A percentile compares a stretch with the other conserved stretches of the same genome.
phyloP scores from a whole-genome alignment of 345 rosid genomes.

The Eucalyptus shirleyi region DNA sequence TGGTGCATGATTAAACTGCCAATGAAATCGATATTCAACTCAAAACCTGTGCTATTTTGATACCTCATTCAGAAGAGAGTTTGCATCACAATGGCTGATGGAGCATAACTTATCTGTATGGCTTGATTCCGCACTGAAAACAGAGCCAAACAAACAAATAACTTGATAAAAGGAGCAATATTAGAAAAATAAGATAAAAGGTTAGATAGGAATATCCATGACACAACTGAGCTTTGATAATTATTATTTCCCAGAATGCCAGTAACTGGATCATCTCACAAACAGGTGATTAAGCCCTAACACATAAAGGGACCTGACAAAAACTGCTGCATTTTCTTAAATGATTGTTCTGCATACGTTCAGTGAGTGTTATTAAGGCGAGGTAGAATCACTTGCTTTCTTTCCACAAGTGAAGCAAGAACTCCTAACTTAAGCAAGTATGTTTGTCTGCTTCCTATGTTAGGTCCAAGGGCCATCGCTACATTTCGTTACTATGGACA shows the following conservation, averaged over 20 bases:
- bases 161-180: background rate
- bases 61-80: constrained; percentile 88
- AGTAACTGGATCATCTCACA: background rate
- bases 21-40: background rate
- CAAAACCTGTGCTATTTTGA: background rate
- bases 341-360: background rate
- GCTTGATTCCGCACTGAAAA: constrained; percentile 61
- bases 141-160: background rate
- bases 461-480: background rate
- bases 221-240: background rate
- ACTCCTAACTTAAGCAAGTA: background rate
- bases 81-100: constrained; percentile 81
- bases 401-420: background rate
- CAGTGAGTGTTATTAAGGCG: background rate
- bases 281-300: background rate
- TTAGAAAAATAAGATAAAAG: background rate
- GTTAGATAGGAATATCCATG: background rate
- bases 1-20: background rate
- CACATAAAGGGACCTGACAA: background rate
- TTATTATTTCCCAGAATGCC: background rate
- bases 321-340: background rate
- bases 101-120: constrained; percentile 87
- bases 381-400: background rate
- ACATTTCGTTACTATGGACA: background rate
- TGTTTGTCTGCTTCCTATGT: background rate